Conservation (phyloP, 352 stramenopile species). For the Vaucheria bursata region DNA sequence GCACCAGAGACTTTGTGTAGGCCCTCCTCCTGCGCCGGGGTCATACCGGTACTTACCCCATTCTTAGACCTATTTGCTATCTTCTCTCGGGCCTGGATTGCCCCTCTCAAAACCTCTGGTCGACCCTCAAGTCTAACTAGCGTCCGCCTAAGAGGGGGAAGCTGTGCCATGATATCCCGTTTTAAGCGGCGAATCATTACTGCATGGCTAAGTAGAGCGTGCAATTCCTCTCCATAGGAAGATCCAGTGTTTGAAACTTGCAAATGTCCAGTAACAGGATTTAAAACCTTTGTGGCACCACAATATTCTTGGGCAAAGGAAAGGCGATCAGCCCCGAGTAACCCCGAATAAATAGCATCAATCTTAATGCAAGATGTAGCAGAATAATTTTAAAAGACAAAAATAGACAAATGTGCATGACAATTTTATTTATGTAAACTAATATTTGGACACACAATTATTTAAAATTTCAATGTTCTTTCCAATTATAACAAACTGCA, state of each 20-base stretch:
- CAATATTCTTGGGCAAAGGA: slow-evolving; percentile 9
- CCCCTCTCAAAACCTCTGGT: background rate
- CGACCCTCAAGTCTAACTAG: background rate
- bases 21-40: background rate
- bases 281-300: background rate
- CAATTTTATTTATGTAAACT: too few relatives aligned
- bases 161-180: slow-evolving; percentile 40
- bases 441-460: too few relatives aligned
- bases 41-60: background rate
- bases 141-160: slow-evolving; percentile 29
- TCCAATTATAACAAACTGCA: too few relatives aligned
- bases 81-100: background rate
- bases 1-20: background rate
- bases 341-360: background rate
- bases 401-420: too few relatives aligned
- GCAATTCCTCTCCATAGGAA: slow-evolving; percentile 34
- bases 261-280: background rate
- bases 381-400: too few relatives aligned
- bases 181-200: slow-evolving; percentile 49
- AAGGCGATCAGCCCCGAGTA: background rate
- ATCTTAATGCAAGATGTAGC: background rate
- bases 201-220: slow-evolving; percentile 31
- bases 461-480: too few relatives aligned
- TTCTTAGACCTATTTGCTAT: background rate
- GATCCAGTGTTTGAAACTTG: background rate